A percentile compares a stretch with the other conserved stretches of the same genome.
phyloP scores from a whole-genome alignment of 139 green algal species.

The Chlamydomonas incerta region DNA sequence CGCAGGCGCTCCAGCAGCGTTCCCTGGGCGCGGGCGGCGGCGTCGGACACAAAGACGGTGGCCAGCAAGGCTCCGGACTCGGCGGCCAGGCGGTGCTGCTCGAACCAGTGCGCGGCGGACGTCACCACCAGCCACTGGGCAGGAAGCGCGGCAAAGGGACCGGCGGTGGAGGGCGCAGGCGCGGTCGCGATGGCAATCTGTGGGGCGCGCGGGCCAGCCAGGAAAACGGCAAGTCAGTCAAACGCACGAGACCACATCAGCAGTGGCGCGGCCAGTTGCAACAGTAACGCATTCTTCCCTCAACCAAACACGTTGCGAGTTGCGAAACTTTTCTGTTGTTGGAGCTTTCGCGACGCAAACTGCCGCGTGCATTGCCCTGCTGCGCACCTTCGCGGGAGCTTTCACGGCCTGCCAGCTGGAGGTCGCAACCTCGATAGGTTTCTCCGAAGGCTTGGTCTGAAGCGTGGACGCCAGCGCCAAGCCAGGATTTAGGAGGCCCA shows the following conservation, averaged over 20 bases:
- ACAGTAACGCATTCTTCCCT: too few relatives aligned
- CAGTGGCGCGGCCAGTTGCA: too few relatives aligned
- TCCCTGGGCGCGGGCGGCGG: not conserved
- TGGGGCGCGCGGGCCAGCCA: too few relatives aligned
- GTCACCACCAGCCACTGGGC: not conserved
- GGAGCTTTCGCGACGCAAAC: too few relatives aligned
- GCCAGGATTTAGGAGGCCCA: too few relatives aligned
- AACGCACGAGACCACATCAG: too few relatives aligned
- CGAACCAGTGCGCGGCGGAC: conserved; percentile 25
- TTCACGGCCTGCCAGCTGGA: not conserved
- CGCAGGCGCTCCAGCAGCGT: conserved; percentile 13
- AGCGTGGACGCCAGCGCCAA: too few relatives aligned
- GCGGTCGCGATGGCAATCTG: not conserved
- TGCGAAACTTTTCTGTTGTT: too few relatives aligned
- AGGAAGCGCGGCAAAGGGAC: not conserved
- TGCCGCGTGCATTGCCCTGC: too few relatives aligned
- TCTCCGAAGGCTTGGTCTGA: not conserved
- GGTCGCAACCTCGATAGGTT: not conserved
- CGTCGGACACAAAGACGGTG: conserved; percentile 36
- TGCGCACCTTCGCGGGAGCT: not conserved
- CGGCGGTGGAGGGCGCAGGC: not conserved
- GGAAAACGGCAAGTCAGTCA: too few relatives aligned
- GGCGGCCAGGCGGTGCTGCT: conserved; percentile 17
- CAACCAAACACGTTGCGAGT: too few relatives aligned
- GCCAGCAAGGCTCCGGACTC: conserved; percentile 9